Conservation (phyloP, 73 alveolate species). For the Stentor roeselii region DNA sequence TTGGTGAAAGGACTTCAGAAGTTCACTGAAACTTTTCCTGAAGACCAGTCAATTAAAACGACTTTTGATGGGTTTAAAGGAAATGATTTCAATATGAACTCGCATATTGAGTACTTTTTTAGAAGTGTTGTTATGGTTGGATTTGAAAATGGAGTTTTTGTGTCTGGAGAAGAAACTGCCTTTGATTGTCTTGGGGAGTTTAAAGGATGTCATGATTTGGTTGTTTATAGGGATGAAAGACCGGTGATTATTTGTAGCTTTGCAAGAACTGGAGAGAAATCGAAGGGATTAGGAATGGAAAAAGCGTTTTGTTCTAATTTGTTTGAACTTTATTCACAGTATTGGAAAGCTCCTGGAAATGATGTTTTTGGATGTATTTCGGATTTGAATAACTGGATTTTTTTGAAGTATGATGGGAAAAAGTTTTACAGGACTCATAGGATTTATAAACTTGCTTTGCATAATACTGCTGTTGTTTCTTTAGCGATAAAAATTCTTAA, state of each 20-base stretch:
- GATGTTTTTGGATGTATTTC: constrained; percentile 3
- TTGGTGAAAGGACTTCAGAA: background rate
- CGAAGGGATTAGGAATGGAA: background rate
- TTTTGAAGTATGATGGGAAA: background rate
- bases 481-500: background rate
- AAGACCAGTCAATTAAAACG: background rate
- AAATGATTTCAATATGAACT: background rate
- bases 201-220: background rate
- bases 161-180: background rate
- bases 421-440: background rate
- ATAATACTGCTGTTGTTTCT: background rate
- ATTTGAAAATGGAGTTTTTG: background rate
- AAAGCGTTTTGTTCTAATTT: background rate
- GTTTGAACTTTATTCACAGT: constrained; percentile 10
- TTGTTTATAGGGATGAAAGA: background rate
- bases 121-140: background rate
- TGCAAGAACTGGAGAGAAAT: background rate
- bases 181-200: background rate
- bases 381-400: constrained; percentile 1
- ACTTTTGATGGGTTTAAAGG: background rate
- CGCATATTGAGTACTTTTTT: background rate
- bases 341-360: background rate
- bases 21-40: background rate
- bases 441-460: background rate
- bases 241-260: background rate